A percentile compares a stretch with the other conserved stretches of the same genome.
Evolutionary conservation across 257 asterid genomes (phyloP).

Genomic region (Echium plantagineum): DNA sequence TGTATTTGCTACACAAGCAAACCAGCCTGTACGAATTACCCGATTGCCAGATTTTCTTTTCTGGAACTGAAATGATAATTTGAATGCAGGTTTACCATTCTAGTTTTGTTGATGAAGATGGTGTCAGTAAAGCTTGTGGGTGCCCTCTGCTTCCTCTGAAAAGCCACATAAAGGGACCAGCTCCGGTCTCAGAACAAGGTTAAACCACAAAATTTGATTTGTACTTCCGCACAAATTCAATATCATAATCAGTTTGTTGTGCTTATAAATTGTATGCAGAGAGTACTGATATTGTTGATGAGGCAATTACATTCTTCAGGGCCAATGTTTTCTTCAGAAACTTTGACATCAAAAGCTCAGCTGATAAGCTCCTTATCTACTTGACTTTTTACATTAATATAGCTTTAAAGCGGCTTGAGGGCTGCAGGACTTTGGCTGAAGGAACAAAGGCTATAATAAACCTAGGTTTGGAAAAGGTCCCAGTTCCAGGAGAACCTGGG

Average conservation of each 20-base stretch:
- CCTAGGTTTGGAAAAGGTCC: constrained; percentile 84
- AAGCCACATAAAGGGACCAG: constrained; percentile 96
- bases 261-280: constrained; percentile 44
- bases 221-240: neutral
- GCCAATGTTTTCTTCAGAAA: constrained; percentile 95
- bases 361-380: constrained; percentile 95
- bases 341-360: constrained; percentile 80
- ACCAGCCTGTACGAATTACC: too few relatives aligned
- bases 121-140: constrained; percentile 78
- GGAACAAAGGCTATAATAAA: constrained; percentile 95
- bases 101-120: constrained; percentile 69
- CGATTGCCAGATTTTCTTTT: too few relatives aligned
- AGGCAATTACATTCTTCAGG: constrained; percentile 94
- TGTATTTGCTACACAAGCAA: too few relatives aligned
- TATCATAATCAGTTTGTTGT: neutral
- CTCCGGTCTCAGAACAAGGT: constrained; percentile 95
- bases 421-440: constrained; percentile 97
- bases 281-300: constrained; percentile 84
- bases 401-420: constrained; percentile 84
- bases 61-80: neutral
- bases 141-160: constrained; percentile 93
- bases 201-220: neutral
- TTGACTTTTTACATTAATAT: constrained; percentile 74
- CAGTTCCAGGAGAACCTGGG: constrained; percentile 89
- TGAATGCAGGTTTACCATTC: constrained; percentile 83